phyloP scores from a whole-genome alignment of 208 protist species.

The Naegleria fowleri region DNA sequence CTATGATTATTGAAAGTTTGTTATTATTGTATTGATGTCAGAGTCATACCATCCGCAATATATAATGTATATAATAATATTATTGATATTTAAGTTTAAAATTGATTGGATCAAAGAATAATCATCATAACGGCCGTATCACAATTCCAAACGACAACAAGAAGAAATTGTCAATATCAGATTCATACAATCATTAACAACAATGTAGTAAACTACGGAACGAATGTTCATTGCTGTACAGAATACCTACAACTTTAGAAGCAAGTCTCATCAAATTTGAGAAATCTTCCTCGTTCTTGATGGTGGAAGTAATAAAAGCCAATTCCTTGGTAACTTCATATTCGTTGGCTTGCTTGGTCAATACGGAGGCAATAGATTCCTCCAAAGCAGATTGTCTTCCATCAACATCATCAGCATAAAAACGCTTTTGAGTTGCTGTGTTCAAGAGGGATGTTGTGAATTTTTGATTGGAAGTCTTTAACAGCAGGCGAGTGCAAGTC shows the following conservation, averaged over 20 bases:
- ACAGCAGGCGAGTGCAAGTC: not conserved
- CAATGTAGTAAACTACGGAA: too few relatives aligned
- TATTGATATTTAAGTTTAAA: not conserved
- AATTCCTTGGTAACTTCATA: slow-evolving; percentile 8
- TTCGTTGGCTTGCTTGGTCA: not conserved
- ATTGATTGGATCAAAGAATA: not conserved
- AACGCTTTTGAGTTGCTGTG: not conserved
- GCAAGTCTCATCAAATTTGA: not conserved
- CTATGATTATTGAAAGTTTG: not conserved
- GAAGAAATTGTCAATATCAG: too few relatives aligned
- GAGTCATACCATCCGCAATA: too few relatives aligned
- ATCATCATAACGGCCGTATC: not conserved
- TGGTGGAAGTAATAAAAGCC: not conserved
- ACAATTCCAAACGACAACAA: too few relatives aligned
- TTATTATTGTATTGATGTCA: too few relatives aligned
- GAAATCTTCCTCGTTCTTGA: slow-evolving; percentile 5
- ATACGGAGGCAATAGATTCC: not conserved
- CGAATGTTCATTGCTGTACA: too few relatives aligned
- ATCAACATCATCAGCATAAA: not conserved
- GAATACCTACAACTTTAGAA: not conserved
- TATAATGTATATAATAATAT: not conserved
- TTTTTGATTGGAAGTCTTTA: not conserved
- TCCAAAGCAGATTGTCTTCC: not conserved
- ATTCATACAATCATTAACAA: too few relatives aligned
- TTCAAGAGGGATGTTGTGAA: not conserved